Evolutionary conservation across 2,329 filamentous ascomycete genomes (phyloP).

Genomic region (Talaromyces funiculosus): DNA sequence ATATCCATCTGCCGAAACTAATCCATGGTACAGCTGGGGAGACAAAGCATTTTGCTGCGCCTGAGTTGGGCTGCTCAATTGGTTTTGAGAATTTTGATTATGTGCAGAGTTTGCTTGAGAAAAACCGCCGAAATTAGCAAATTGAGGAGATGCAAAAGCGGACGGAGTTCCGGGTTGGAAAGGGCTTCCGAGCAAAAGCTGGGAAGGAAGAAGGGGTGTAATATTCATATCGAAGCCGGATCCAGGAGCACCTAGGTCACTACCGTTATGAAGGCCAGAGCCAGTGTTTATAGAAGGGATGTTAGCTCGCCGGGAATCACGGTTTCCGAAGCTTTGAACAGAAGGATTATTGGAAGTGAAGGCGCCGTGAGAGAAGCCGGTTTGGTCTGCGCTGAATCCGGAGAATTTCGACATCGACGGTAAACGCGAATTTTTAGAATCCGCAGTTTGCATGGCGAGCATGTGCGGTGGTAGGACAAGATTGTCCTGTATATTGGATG

Average conservation of each 20-base stretch:
- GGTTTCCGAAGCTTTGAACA: slow-evolving; percentile 74
- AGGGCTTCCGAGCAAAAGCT: slow-evolving; percentile 88
- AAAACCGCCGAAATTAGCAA: slow-evolving; percentile 76
- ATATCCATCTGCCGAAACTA: slow-evolving; percentile 80
- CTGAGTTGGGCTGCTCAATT: slow-evolving; percentile 68
- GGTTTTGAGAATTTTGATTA: slow-evolving; percentile 54
- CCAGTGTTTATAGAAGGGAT: slow-evolving; percentile 91
- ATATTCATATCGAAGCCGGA: slow-evolving; percentile 98
- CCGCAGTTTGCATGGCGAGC: slow-evolving; percentile 81
- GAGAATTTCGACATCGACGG: slow-evolving; percentile 74
- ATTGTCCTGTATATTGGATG: slow-evolving; percentile 72
- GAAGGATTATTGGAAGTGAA: slow-evolving; percentile 73
- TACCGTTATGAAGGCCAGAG: slow-evolving; percentile 53
- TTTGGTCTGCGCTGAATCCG: slow-evolving; percentile 64
- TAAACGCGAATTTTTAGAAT: slow-evolving; percentile 61
- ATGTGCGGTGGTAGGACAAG: slow-evolving; percentile 75
- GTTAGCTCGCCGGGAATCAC: slow-evolving; percentile 74
- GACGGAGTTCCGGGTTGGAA: slow-evolving; percentile 93
- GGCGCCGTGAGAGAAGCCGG: slow-evolving; percentile 86
- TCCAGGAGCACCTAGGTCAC: slow-evolving; percentile 78
- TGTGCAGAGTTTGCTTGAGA: slow-evolving; percentile 55
- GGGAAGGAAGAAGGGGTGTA: slow-evolving; percentile 88
- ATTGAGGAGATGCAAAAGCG: slow-evolving; percentile 85
- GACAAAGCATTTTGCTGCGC: slow-evolving; percentile 63
- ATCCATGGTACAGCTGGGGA: slow-evolving; percentile 73